Evolutionary conservation across 176 grass and related monocot species (phyloP), one percentile per base, ranked within the genome.

Genomic region (Musa beccarii): DNA sequence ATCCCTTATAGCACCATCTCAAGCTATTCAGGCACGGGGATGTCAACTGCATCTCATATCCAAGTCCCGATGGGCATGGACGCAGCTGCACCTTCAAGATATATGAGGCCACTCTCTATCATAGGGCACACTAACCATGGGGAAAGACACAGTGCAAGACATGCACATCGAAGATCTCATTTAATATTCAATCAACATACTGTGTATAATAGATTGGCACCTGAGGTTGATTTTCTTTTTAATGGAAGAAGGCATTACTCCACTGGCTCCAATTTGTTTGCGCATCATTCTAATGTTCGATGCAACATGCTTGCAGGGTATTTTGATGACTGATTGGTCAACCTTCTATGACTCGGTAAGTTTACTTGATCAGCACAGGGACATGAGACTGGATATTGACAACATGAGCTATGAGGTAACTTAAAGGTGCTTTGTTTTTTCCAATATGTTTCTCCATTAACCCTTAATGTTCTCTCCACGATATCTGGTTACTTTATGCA

Each of bases 371-470:
- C 90, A 85, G 51, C 84, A 93, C 69, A 83, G 90, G 83, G 86
- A 84, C 52, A 81, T 98, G 88, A 93, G 90, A 64, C 49, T 98
- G 21, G 91, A 98, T 80, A 85, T 89, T 67, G 95, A 98, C 55
- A 79, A 84, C 69, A 91, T 98, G 95, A 94, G 86, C 64, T 98
- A 98, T 54, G 95, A 98, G 84, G 95, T 87, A 80, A 52, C 1
- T 49, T 6, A 70, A 51, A 68, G 26, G 22, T 21, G 8, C 9
- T 20, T 34, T 21, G 34, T 70, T n/a, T 50, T 20, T 52, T n/a
- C 3, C 43, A 21, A 15, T 22, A 22, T 49, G 11, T 25, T 70
- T 50, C 11, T 1, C 10, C 25, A n/a, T 14, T 14, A 19, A 21
- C 10, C 20, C 49, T 52, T 51, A 20, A 52, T n/a, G 8, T 68